Evolutionary conservation across 1,284 basidiomycete genomes (phyloP), one percentile per base, ranked within the genome.

Genomic region (Rhizoctonia solani): DNA sequence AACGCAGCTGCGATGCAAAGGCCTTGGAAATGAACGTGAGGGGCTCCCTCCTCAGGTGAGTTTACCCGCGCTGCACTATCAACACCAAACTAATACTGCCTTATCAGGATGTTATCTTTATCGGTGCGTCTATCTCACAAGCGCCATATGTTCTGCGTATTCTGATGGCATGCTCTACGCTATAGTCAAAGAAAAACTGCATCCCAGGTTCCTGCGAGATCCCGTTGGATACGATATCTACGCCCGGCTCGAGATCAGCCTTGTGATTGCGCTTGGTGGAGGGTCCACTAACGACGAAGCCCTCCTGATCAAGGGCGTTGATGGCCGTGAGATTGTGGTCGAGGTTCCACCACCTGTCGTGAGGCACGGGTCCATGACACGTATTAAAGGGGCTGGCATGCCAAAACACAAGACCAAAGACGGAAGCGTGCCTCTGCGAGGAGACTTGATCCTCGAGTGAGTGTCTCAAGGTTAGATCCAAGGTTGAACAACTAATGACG

Each of bases 391-490:
- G 6, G 52, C 54, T 32, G 70, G 70, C 1, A 71, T 71, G 70
- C 61, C 54, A 6, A 66, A 56, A 16, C 50, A 69, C 21, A 54
- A 54, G 52, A 66, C 61, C 29, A 56, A 66, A 14, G 29, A 71
- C 39, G 69, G 70, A 29, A 67, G 67, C 39, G 70, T 69, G 9
- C 50, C 56, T 27, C 32, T 49, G 25, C 5, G 55, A 16, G 70
- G 70, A 3, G 70, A 71, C 56, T 66, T 71, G 37, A 66, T 69
- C 8, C 65, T 71, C 44, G 39, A 66, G 70, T 71, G 49, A 39
- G 66, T 54, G 16, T 30, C 39, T 13, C 29, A 30, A 1, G 23
- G n/a, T 29, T 47, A 13, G 2, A 34, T 5, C 11, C 9, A 5
- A 9, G 41, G 42, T 14, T 34, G n/a, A n/a, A n/a, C n/a, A n/a